Percentiles rank a stretch among this genome's conserved stretches.
These are phyloP conservation scores for Cladobotryum protrusum DNA, from an alignment of 2,329 filamentous ascomycete genomes.

Conservation along the genomic window DNA sequence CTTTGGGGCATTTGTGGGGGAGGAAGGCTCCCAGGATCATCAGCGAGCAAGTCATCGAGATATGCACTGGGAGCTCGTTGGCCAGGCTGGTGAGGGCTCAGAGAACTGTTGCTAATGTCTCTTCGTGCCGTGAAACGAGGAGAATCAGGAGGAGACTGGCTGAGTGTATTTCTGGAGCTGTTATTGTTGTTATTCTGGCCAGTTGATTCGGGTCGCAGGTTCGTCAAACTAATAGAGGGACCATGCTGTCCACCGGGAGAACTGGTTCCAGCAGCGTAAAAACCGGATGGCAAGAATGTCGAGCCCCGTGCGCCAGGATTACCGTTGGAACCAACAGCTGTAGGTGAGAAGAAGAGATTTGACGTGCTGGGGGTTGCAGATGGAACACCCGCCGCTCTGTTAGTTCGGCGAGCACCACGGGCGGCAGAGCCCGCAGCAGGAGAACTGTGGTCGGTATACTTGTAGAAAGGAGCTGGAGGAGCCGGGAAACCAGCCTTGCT, in stretches of 20 bases:
- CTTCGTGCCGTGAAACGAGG: slow-evolving; percentile 47
- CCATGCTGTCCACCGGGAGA: slow-evolving; percentile 41
- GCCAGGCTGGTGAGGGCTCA: slow-evolving; percentile 50
- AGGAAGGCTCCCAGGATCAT: slow-evolving; percentile 52
- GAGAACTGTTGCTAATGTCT: slow-evolving; percentile 57
- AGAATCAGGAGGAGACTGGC: slow-evolving; percentile 58
- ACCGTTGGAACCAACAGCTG: slow-evolving; percentile 61
- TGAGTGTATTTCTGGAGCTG: slow-evolving; percentile 35
- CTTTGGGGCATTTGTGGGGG: slow-evolving; percentile 32
- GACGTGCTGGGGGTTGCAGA: slow-evolving; percentile 56
- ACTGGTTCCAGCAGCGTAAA: slow-evolving; percentile 69
- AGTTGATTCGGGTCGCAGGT: slow-evolving; percentile 53
- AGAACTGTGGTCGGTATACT: slow-evolving; percentile 55
- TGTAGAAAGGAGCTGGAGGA: slow-evolving; percentile 56
- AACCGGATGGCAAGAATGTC: slow-evolving; percentile 81
- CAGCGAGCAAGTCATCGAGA: slow-evolving; percentile 82
- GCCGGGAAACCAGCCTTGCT: slow-evolving; percentile 60
- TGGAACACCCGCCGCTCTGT: slow-evolving; percentile 42
- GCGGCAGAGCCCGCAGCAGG: slow-evolving; percentile 41
- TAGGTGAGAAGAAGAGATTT: slow-evolving; percentile 92
- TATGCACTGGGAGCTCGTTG: slow-evolving; percentile 81
- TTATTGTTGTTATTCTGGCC: slow-evolving; percentile 36
- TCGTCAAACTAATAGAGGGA: slow-evolving; percentile 55
- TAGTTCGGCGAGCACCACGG: slow-evolving; percentile 46
- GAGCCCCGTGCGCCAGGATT: slow-evolving; percentile 59